Evolutionary conservation across 192 early-diverging fungal species (phyloP).

Genomic region (Coemansia sp.): DNA sequence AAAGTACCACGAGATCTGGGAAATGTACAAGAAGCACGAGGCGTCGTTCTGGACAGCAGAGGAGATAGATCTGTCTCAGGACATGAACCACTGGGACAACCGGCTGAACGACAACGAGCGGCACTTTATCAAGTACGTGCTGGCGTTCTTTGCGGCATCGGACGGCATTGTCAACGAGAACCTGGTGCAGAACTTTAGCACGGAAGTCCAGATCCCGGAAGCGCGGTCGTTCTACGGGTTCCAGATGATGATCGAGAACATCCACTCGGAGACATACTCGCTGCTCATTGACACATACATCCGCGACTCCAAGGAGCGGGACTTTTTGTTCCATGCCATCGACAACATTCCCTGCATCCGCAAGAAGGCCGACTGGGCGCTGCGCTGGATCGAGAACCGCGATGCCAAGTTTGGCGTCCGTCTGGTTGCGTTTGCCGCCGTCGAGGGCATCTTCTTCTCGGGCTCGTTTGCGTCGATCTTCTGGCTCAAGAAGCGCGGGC

Average conservation of each 20-base stretch:
- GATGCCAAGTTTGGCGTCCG: constrained; percentile 85
- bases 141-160: constrained; percentile 94
- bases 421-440: constrained; percentile 93
- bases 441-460: constrained; percentile 98
- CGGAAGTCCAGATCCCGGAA: constrained; percentile 92
- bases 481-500: constrained; percentile 98
- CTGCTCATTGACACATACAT: constrained; percentile 95
- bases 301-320: constrained; percentile 76
- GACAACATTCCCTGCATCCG: constrained; percentile 94
- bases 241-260: constrained; percentile 99
- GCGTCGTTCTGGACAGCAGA: constrained; percentile 97
- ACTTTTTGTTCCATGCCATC: constrained; percentile 89
- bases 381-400: constrained; percentile 85
- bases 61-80: constrained; percentile 92
- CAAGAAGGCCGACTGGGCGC: constrained; percentile 96
- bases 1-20: constrained; percentile 93
- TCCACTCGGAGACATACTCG: constrained; percentile 94
- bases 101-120: constrained; percentile 81
- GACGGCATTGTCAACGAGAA: constrained; percentile 98
- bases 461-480: constrained; percentile 98
- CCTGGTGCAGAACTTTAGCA: constrained; percentile 83
- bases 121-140: constrained; percentile 86
- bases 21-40: constrained; percentile 97
- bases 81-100: constrained; percentile 84
- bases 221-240: constrained; percentile 94